Evolutionary conservation across 805 yeast genomes (phyloP).

Genomic region (Wickerhamiella sergipiensis): DNA sequence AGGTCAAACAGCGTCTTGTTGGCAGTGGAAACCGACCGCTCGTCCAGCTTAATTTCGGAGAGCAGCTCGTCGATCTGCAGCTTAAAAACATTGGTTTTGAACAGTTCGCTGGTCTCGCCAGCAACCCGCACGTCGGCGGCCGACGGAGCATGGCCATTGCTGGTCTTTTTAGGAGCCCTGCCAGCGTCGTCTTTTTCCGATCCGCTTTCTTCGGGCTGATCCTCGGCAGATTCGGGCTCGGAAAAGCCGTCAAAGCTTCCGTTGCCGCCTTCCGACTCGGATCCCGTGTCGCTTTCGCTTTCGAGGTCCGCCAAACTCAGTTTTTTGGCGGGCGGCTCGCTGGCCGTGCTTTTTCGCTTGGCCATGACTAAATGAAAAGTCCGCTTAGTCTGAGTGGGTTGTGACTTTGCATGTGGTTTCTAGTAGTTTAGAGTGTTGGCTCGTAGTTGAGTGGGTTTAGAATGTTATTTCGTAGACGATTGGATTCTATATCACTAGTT

Average conservation of each 20-base stretch:
- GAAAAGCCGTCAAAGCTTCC: background rate
- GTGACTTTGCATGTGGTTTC: no score
- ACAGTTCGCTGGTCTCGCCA: conserved; percentile 84
- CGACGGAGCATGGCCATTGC: background rate
- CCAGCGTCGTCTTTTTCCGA: background rate
- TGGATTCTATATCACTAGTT: no score
- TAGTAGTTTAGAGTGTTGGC: no score
- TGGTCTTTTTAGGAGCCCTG: background rate
- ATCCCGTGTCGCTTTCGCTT: background rate
- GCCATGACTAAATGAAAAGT: background rate
- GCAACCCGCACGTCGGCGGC: conserved; percentile 77
- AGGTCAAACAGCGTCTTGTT: conserved; percentile 45
- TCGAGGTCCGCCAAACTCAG: background rate
- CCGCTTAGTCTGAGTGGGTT: no score
- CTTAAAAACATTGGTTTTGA: conserved; percentile 91
- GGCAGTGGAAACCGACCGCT: conserved; percentile 48
- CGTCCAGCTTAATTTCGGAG: conserved; percentile 65
- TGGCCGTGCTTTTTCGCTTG: conserved; percentile 1
- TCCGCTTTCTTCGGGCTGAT: conserved; percentile 4
- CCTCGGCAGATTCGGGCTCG: background rate
- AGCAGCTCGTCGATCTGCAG: conserved; percentile 85
- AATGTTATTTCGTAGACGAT: no score
- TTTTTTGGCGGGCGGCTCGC: background rate
- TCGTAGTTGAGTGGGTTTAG: no score
- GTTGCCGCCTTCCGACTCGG: background rate